phyloP scores from a whole-genome alignment of 306 rosid species.

The Delonix regia region DNA sequence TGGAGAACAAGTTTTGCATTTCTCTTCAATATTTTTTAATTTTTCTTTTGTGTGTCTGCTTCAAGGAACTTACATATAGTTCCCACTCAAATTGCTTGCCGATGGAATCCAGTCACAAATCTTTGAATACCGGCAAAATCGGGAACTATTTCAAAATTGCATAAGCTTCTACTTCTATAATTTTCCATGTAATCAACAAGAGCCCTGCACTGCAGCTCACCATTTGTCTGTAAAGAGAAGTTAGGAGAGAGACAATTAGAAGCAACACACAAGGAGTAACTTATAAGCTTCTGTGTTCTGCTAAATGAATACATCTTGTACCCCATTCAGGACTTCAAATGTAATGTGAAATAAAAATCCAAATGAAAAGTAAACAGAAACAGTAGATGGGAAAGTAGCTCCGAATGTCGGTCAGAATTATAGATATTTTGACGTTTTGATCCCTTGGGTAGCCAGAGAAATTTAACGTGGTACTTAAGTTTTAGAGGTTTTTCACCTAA shows the following conservation, averaged over 20 bases:
- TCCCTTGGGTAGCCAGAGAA: neutral
- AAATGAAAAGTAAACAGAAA: neutral
- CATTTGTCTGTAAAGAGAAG: constrained; percentile 72
- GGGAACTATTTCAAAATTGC: constrained; percentile 53
- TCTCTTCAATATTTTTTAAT: neutral
- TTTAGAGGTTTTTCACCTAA: neutral
- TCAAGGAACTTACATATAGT: neutral
- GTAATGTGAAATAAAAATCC: neutral
- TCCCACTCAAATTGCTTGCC: constrained; percentile 30
- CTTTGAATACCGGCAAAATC: constrained; percentile 76
- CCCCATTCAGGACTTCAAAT: neutral
- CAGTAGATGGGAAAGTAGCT: neutral
- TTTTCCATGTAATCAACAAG: constrained; percentile 70
- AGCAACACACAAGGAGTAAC: neutral
- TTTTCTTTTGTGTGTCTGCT: neutral
- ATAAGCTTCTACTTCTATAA: constrained; percentile 52
- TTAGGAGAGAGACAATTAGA: constrained; percentile 35
- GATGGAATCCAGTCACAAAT: constrained; percentile 75
- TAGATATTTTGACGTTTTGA: neutral
- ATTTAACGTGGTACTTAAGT: neutral
- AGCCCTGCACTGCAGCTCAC: constrained; percentile 73
- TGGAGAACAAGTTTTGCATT: neutral
- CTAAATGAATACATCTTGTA: neutral
- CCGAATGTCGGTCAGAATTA: neutral
- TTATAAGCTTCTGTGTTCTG: neutral